Evolutionary conservation across 1,284 basidiomycete species (phyloP).

Genomic region (Cutaneotrichosporon cyanovorans): DNA sequence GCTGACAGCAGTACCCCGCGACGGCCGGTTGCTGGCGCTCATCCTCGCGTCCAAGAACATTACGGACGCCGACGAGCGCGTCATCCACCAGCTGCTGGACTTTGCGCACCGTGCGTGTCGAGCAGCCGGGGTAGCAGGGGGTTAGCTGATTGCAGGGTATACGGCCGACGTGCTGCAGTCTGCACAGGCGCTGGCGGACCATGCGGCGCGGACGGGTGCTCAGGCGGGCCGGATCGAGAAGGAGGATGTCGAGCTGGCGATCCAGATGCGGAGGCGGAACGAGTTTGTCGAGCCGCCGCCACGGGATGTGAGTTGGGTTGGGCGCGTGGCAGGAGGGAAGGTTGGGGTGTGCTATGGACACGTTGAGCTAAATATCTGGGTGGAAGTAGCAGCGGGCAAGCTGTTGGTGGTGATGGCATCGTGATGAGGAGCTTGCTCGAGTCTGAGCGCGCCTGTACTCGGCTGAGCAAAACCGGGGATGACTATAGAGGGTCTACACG

Average conservation of each 20-base stretch:
- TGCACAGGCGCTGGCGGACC: constrained; percentile 87
- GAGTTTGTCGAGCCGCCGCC: constrained; percentile 88
- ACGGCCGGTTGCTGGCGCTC: constrained; percentile 84
- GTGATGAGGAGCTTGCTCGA: no score
- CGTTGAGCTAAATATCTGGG: no score
- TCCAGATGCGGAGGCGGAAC: constrained; percentile 89
- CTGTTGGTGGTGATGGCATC: no score
- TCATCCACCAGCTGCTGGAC: constrained; percentile 89
- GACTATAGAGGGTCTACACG: no score
- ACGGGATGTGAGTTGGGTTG: constrained; percentile 73
- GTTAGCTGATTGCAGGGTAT: constrained; percentile 52
- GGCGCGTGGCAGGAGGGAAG: no score
- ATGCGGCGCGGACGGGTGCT: constrained; percentile 58
- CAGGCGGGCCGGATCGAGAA: constrained; percentile 68
- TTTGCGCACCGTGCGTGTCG: constrained; percentile 67
- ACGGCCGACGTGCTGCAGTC: constrained; percentile 84
- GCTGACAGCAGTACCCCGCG: constrained; percentile 55
- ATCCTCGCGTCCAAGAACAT: constrained; percentile 91
- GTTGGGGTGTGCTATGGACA: no score
- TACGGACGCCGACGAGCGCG: constrained; percentile 85
- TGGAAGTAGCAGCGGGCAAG: no score
- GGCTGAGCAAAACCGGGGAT: no score
- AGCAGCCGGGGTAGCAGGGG: not conserved
- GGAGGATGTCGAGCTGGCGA: constrained; percentile 84
- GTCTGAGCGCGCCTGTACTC: no score